A percentile compares a stretch with the other conserved stretches of the same genome.
Evolutionary conservation across 148 eudicot species (phyloP).

Genomic region (Rhododendron williamsianum): DNA sequence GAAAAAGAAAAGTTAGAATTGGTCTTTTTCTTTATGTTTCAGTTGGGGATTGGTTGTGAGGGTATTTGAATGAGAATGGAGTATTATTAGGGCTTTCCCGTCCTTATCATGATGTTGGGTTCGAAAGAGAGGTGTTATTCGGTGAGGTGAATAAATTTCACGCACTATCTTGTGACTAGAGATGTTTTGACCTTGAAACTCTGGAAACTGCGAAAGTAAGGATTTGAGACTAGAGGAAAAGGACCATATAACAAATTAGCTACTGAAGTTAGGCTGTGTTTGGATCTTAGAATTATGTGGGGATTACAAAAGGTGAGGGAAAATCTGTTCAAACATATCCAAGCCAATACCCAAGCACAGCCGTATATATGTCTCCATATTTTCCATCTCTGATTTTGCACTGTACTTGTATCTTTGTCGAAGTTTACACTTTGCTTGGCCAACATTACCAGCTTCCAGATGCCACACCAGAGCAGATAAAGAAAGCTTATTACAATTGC

Average conservation of each 20-base stretch:
- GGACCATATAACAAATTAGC: neutral
- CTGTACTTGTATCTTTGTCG: neutral
- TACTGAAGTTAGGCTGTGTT: neutral
- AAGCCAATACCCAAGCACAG: neutral
- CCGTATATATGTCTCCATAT: neutral
- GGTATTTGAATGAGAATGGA: neutral
- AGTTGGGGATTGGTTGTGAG: neutral
- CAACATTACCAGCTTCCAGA: slow-evolving; percentile 59
- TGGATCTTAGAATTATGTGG: neutral
- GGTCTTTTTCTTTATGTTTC: neutral
- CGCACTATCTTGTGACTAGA: neutral
- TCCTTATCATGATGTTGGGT: neutral
- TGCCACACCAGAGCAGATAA: slow-evolving; percentile 88
- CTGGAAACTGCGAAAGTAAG: neutral
- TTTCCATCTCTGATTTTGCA: neutral
- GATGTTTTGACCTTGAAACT: neutral
- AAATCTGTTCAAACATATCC: neutral
- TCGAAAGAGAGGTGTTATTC: neutral
- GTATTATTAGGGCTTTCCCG: neutral
- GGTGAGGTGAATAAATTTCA: neutral
- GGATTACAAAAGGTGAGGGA: neutral
- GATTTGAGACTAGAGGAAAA: neutral
- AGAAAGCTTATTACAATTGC: slow-evolving; percentile 92
- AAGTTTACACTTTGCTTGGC: neutral
- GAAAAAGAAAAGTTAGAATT: neutral